Evolutionary conservation across 331 rosid species (phyloP).

Genomic region (Acacia pycnantha): DNA sequence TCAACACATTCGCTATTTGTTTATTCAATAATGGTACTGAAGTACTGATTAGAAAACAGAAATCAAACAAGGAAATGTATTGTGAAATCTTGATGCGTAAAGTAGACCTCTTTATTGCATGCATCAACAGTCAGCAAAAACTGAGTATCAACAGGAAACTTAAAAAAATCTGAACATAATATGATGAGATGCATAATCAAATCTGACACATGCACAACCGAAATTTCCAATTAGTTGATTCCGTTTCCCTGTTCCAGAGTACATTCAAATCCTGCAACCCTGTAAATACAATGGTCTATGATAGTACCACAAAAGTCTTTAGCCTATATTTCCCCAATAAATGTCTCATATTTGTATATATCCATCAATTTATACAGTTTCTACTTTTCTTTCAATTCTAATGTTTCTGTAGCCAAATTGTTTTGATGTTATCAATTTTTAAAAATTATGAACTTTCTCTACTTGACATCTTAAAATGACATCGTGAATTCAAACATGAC

Average conservation of each 20-base stretch:
- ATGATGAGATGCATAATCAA: constrained; percentile 10
- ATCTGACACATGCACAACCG: neutral
- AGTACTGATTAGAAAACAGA: neutral
- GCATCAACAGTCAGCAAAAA: constrained; percentile 15
- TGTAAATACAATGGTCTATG: neutral
- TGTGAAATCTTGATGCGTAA: constrained; percentile 1
- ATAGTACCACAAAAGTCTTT: constrained; percentile 5
- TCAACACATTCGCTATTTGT: constrained; percentile 2
- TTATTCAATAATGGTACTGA: neutral
- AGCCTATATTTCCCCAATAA: neutral
- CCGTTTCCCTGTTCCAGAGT: neutral
- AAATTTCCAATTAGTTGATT: constrained; percentile 13
- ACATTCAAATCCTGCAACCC: constrained; percentile 19
- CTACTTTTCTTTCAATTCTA: neutral
- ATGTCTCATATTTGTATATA: neutral
- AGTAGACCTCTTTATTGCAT: neutral
- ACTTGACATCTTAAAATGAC: neutral
- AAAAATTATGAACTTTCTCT: neutral
- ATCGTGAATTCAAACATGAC: neutral
- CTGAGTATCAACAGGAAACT: neutral
- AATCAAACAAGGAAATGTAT: constrained; percentile 7
- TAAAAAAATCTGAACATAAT: neutral
- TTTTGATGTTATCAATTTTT: neutral
- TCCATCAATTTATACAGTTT: neutral
- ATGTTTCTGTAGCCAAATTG: neutral